Base-by-base conservation (phyloP, 2,329 filamentous ascomycete genomes). In the Colletotrichum tamarilloi region DNA sequence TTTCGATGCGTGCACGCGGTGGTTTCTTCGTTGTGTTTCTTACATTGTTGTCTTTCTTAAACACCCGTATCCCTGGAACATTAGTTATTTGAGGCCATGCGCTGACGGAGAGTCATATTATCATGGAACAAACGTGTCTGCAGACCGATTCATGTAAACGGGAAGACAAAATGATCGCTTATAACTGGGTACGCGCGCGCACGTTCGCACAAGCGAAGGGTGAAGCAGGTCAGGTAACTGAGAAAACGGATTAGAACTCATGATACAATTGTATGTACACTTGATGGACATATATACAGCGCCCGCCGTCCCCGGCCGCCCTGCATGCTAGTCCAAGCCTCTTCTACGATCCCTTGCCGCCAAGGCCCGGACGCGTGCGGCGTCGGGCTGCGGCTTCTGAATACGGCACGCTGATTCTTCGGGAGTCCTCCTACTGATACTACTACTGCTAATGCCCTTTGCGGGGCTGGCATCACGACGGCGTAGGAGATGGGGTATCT, bases 321-420 rank as follows among this genome's bases (percentile, higher is more conserved):
- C 77, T 76, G 77, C 73, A 46, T 79, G 78, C 82, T 85, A 85
- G 78, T 82, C 81, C 78, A 81, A 67, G 77, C 82, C 81, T 76
- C 79, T 79, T 76, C 82, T 85, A 75, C 83, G 83, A 73, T 80
- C 80, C 75, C 81, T 85, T 1, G 82, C 80, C 78, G 80, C 80
- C 75, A 81, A 84, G 1, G 82, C 80, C 78, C 85, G 84, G 72
- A 81, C 82, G 77, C 85, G 82, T 65, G 77, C 75, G 30, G 80
- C 75, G 74, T 87, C 86, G 68, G 83, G 78, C 72, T 80, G 78
- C 67, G 84, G 78, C 77, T 89, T 89, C 74, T 86, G 86, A 76
- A 89, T 83, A 75, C 85, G 86, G 67, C 85, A 85, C 52, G 83
- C 74, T 68, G 81, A 78, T 77, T 86, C 83, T 60, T 87, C 86